Conservation (phyloP, 768 basidiomycete species). For the Termitomyces heimii region DNA sequence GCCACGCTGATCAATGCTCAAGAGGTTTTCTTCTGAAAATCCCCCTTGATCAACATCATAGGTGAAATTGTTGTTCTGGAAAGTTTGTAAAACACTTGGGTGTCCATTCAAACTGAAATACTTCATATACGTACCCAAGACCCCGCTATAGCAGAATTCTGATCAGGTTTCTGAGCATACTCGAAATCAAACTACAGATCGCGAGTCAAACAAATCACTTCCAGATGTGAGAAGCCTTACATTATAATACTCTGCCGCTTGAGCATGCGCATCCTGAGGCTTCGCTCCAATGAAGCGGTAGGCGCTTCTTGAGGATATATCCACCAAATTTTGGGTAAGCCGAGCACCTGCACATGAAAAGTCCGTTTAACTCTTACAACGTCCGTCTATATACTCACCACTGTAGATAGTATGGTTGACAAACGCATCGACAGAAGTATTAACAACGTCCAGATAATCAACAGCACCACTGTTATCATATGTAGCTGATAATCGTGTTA, state of each 20-base stretch:
- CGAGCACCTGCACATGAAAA: conserved; percentile 30
- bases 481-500: conserved; percentile 33
- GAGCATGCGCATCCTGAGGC: conserved; percentile 37
- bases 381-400: conserved; percentile 25
- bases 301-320: conserved; percentile 46
- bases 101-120: background rate
- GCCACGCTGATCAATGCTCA: conserved; percentile 58
- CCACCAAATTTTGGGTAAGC: conserved; percentile 41
- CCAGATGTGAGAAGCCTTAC: conserved; percentile 15
- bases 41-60: conserved; percentile 45
- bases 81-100: background rate
- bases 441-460: conserved; percentile 41
- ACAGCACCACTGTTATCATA: conserved; percentile 46
- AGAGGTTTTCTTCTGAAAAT: conserved; percentile 46
- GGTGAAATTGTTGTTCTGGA: conserved; percentile 60
- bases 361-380: background rate
- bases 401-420: conserved; percentile 34
- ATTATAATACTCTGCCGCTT: conserved; percentile 53
- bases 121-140: conserved; percentile 41
- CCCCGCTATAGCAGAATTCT: conserved; percentile 59
- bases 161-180: conserved; percentile 55
- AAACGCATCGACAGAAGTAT: conserved; percentile 34
- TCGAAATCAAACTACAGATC: conserved; percentile 36
- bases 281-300: conserved; percentile 46
- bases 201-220: background rate